Base-by-base conservation (phyloP, 441 rosid species). In the Erysimum pusillum region DNA sequence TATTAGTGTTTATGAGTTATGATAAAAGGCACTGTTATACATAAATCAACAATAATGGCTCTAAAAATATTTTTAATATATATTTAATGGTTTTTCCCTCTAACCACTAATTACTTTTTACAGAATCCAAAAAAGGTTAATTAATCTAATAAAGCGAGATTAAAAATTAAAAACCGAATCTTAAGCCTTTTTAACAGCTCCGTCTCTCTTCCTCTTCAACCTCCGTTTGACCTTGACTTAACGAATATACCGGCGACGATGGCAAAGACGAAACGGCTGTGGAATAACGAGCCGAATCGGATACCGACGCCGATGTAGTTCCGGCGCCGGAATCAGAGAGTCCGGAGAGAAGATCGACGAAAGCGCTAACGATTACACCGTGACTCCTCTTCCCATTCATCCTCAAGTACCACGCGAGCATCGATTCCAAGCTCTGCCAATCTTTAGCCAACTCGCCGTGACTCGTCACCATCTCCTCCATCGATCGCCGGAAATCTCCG, bases 401-500 rank as follows among this genome's bases (percentile, higher is more conserved):
- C 52, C 20, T 76, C 75, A 80, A 67, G 35, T 80, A 80, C 83
- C 80, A 80, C 1, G 75, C 78, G 10, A 80, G 80, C 80, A 80
- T 71, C 59, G 80, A 38, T 32, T 80, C 83, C 72, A 80, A 80
- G 18, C 83, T 76, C 15, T 25, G 38, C 83, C 83, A 80, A 22
- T 80, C 78, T 8, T 73, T 72, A 2, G 67, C 62, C 0, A 80
- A 49, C 60, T 76, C 80, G 2, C 67, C 39, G 28, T 80, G 77
- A 68, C 63, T 76, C 49, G 6, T 71, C 68, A 80, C 83, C 83
- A 80, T 80, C 67, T 80, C 83, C 52, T 80, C 83, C 83, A 80
- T 80, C 34, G 83, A 80, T 56, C 67, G 54, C 14, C 71, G 39
- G 59, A 80, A 80, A 76, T 80, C 83, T 0, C 57, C 63, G 18